These are phyloP conservation scores for Uronychia setigera DNA, from an alignment of 73 alveolate genomes.

Conservation along the genomic window DNA sequence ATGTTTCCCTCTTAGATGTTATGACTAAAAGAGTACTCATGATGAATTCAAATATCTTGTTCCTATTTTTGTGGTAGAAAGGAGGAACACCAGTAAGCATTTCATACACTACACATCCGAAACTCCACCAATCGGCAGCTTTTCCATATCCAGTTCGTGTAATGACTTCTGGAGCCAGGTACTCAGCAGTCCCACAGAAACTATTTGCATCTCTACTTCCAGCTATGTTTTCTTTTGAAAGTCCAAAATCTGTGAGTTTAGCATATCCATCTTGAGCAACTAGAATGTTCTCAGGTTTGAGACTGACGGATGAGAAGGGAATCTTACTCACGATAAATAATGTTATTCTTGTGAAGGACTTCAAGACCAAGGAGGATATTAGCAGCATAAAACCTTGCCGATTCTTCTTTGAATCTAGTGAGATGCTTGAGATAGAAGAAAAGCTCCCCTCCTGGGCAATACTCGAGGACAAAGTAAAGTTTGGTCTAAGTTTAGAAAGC, in stretches of 20 bases:
- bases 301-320: conserved; percentile 26
- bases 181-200: conserved; percentile 87
- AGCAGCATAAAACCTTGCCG: conserved; percentile 35
- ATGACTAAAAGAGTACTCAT: conserved; percentile 22
- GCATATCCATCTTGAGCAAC: conserved; percentile 69
- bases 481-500: conserved; percentile 79
- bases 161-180: conserved; percentile 95
- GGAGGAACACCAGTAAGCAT: conserved; percentile 78
- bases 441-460: conserved; percentile 86
- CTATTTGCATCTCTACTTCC: conserved; percentile 49
- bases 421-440: conserved; percentile 88
- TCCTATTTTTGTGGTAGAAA: conserved; percentile 58
- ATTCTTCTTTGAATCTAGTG: conserved; percentile 51
- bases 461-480: conserved; percentile 76
- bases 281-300: conserved; percentile 77
- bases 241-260: conserved; percentile 77
- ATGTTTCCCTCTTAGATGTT: background rate
- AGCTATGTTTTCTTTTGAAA: conserved; percentile 55
- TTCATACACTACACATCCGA: conserved; percentile 85
- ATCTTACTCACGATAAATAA: conserved; percentile 76
- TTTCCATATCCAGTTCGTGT: conserved; percentile 68
- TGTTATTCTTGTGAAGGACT: conserved; percentile 49
- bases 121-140: conserved; percentile 89
- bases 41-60: conserved; percentile 46
- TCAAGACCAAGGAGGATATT: conserved; percentile 7